Base-by-base conservation (phyloP, 108 stramenopile genomes). In the Mayamaea pseudoterrestris region DNA sequence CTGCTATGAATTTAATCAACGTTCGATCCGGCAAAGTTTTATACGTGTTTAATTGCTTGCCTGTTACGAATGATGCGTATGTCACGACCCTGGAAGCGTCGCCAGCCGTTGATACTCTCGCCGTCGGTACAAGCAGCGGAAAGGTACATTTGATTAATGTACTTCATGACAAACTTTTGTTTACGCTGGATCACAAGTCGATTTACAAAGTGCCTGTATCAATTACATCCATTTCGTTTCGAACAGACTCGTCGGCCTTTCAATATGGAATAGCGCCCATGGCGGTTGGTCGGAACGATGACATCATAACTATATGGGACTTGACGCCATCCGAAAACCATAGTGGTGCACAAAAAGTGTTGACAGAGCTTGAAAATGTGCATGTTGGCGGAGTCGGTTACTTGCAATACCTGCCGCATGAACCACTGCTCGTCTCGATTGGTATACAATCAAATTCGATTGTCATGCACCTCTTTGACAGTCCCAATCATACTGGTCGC, bases 51-150 rank as follows among this genome's bases (percentile, higher is more conserved):
- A 43, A 45, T 32, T 81, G 79, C 53, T 60, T 77, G 3, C 40
- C 32, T 8, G 37, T 37, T 2, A 31, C 41, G 14, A 51, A 41
- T 12, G 50, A 39, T 13, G 32, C 30, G 17, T 50, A 57, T 2
- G 61, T 84, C 35, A 83, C 80, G 27, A 48, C 64, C 7, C 37
- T 90, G 37, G 62, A 78, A 68, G 69, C 80, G 22, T 79, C 78
- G 36, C 89, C 89, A 13, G 83, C 83, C 25, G 67, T 90, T 11
- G 89, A 90, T 63, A 90, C 89, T 2, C 65, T 85, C 45, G 89
- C 89, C 8, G 68, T 85, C 1, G 83, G 83, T 8, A 83, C 71
- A 1, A 69, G 66, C 12, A 44, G 62, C 28, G 83, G 83, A 31
- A 58, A 48, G 23, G 80, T 82, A 3, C 78, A 83, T 51, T 66